phyloP scores from a whole-genome alignment of 129 eudicot species.

The Rutidosis leptorrhynchoides region DNA sequence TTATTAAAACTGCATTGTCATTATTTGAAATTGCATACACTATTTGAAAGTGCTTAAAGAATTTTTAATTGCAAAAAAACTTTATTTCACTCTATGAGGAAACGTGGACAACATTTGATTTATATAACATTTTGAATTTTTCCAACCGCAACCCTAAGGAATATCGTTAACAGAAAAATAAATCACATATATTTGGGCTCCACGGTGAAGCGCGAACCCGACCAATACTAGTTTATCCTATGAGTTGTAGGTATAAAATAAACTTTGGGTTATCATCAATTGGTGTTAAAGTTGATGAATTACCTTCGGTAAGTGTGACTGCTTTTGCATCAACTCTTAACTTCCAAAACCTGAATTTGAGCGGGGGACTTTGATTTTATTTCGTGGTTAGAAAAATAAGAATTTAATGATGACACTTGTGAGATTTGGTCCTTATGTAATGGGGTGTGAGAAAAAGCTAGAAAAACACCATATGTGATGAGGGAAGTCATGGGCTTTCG shows the following conservation, averaged over 20 bases:
- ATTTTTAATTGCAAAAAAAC: too few relatives aligned
- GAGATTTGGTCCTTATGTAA: conserved; percentile 40
- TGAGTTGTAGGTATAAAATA: conserved; percentile 90
- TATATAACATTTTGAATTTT: too few relatives aligned
- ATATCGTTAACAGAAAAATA: conserved; percentile 87
- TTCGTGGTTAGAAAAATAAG: conserved; percentile 21
- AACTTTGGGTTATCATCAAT: conserved; percentile 74
- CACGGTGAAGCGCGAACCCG: conserved; percentile 85
- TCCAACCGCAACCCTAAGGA: conserved; percentile 85
- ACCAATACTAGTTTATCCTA: conserved; percentile 60
- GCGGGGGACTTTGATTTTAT: conserved; percentile 28
- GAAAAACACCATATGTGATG: conserved; percentile 50
- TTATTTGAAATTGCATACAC: too few relatives aligned
- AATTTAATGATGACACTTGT: conserved; percentile 36
- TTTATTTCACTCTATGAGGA: too few relatives aligned
- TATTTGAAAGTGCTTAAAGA: too few relatives aligned
- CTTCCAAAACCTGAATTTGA: conserved; percentile 42
- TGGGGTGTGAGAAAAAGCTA: conserved; percentile 58
- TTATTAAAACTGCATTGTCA: too few relatives aligned
- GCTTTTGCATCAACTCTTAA: conserved; percentile 61
- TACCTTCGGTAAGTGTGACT: conserved; percentile 46
- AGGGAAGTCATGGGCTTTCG: conserved; percentile 72
- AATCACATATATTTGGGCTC: too few relatives aligned
- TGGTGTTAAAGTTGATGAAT: conserved; percentile 27
- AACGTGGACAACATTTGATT: too few relatives aligned